These are phyloP conservation scores for Pecoramyces ruminantium DNA, from an alignment of 192 early-diverging fungal genomes.

Conservation along the genomic window DNA sequence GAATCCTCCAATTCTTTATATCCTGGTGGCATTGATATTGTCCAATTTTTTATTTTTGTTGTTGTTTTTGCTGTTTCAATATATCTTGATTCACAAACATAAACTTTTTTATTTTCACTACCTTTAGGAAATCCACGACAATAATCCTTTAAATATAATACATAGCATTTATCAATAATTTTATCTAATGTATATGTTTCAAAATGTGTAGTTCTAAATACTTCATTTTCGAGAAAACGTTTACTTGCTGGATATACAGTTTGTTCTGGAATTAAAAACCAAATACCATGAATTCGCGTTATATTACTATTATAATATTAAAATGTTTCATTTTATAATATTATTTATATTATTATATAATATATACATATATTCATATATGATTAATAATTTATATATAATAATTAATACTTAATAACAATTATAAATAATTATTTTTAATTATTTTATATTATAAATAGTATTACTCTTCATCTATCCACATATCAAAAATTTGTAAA, in stretches of 20 bases:
- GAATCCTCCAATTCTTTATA: neutral
- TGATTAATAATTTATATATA: too few species aligned
- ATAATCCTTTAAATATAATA: slow-evolving; percentile 37
- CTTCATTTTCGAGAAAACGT: slow-evolving; percentile 44
- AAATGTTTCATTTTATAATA: neutral
- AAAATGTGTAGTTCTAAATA: slow-evolving; percentile 37
- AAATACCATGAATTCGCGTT: slow-evolving; percentile 1
- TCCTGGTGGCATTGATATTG: slow-evolving; percentile 19
- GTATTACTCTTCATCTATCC: slow-evolving; percentile 23
- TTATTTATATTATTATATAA: too few species aligned
- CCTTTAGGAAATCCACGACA: slow-evolving; percentile 27
- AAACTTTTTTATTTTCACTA: slow-evolving; percentile 21
- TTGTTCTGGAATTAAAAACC: slow-evolving; percentile 51
- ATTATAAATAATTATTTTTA: too few species aligned
- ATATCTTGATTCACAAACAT: slow-evolving; percentile 47
- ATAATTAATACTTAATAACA: too few species aligned
- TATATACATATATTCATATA: too few species aligned
- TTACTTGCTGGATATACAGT: slow-evolving; percentile 34
- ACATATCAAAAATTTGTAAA: slow-evolving; percentile 32
- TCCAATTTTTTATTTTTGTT: slow-evolving; percentile 50
- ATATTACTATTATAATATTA: slow-evolving; percentile 1
- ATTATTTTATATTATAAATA: too few species aligned
- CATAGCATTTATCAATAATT: slow-evolving; percentile 41
- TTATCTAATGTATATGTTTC: slow-evolving; percentile 30
- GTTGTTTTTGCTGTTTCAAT: slow-evolving; percentile 30